phyloP scores from a whole-genome alignment of 306 rosid genomes.

The Styphnolobium japonicum region DNA sequence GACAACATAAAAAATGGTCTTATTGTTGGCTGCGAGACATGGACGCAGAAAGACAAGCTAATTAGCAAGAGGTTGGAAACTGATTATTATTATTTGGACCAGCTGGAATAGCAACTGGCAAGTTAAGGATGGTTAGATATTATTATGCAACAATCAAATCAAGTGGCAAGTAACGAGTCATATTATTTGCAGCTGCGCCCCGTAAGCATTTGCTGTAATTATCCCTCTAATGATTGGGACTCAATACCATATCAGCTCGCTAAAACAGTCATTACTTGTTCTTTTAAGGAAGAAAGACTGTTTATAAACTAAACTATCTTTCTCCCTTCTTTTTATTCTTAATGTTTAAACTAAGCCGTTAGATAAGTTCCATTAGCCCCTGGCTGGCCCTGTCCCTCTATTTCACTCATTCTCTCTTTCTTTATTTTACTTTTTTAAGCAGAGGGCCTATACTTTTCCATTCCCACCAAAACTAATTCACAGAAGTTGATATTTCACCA shows the following conservation, averaged over 20 bases:
- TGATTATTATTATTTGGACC: neutral
- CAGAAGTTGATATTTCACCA: conserved; percentile 28
- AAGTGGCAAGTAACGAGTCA: conserved; percentile 10
- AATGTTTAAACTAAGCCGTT: too few relatives aligned
- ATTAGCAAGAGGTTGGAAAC: neutral
- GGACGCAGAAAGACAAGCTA: neutral
- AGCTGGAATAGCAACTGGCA: conserved; percentile 9
- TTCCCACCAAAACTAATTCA: neutral
- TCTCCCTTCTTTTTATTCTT: too few relatives aligned
- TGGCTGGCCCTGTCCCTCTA: too few relatives aligned
- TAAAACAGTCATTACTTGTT: neutral
- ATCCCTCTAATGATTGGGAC: conserved; percentile 19
- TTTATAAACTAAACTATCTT: too few relatives aligned
- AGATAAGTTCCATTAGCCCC: neutral
- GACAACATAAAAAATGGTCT: neutral
- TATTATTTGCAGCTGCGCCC: conserved; percentile 21
- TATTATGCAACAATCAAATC: neutral
- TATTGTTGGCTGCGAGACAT: neutral
- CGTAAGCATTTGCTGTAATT: conserved; percentile 28
- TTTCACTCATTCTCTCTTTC: neutral
- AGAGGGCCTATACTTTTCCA: neutral
- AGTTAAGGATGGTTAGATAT: neutral
- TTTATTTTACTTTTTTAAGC: neutral
- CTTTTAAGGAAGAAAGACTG: too few relatives aligned
- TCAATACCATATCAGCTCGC: conserved; percentile 7